Percentiles rank a stretch among this genome's conserved stretches.
Evolutionary conservation across 2,329 filamentous ascomycete species (phyloP).

Genomic region (Fonsecaea monophora): DNA sequence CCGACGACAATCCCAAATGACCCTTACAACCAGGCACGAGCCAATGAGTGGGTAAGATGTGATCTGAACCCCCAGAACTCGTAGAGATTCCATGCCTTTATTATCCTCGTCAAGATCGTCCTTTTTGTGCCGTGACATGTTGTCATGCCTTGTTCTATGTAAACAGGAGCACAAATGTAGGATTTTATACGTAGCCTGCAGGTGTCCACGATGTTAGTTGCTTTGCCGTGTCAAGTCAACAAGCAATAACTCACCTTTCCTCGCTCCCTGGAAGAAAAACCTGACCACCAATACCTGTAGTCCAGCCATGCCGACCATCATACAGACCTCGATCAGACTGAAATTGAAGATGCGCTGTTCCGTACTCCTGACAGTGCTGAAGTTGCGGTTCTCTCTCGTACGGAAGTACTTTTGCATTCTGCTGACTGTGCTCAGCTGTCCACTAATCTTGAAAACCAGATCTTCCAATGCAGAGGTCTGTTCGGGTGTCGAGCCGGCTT

Average conservation of each 20-base stretch:
- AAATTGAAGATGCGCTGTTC: constrained; percentile 97
- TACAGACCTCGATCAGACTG: constrained; percentile 85
- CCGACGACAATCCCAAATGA: not conserved
- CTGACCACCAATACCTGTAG: constrained; percentile 96
- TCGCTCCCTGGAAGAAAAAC: constrained; percentile 96
- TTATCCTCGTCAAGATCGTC: constrained; percentile 5
- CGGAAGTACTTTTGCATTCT: constrained; percentile 99
- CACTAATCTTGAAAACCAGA: constrained; percentile 91
- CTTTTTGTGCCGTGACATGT: not conserved
- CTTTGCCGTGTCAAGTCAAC: not conserved
- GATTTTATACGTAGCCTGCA: constrained; percentile 31
- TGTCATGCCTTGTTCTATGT: not conserved
- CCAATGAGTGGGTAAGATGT: not conserved
- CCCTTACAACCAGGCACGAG: not conserved
- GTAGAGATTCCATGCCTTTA: not conserved
- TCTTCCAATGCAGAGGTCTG: constrained; percentile 90
- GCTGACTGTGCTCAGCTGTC: constrained; percentile 90
- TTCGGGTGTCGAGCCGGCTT: constrained; percentile 86
- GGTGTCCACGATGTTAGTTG: not conserved
- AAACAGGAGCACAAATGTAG: not conserved
- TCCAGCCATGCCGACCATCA: constrained; percentile 94
- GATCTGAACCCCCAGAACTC: not conserved
- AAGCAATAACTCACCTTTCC: constrained; percentile 59
- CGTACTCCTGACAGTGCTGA: constrained; percentile 95
- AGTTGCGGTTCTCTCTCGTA: constrained; percentile 97